Conservation (phyloP, 257 asterid genomes). For the Avicennia marina region DNA sequence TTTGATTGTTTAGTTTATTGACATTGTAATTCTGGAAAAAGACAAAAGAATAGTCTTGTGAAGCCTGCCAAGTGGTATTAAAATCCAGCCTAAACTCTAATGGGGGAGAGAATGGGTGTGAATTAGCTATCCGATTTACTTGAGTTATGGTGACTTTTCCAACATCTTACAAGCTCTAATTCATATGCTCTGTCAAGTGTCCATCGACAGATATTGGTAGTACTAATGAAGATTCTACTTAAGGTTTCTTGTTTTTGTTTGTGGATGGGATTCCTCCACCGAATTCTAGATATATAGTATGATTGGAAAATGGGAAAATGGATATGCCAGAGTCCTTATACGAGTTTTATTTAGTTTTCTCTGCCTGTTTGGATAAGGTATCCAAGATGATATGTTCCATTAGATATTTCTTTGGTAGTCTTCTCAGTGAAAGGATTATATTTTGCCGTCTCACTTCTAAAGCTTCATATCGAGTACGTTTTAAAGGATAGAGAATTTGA, state of each 20-base stretch:
- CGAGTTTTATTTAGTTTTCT: no score
- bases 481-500: neutral
- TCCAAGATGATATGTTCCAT: neutral
- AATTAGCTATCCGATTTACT: neutral
- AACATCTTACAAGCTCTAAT: no score
- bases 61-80: no score
- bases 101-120: no score
- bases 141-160: neutral
- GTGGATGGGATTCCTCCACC: neutral
- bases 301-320: neutral
- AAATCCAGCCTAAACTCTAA: no score
- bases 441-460: neutral
- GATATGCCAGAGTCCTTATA: neutral
- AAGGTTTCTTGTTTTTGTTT: no score
- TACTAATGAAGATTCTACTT: slow-evolving; percentile 1
- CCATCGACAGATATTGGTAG: neutral
- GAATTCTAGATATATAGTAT: neutral
- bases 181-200: neutral
- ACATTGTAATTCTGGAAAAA: neutral
- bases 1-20: neutral
- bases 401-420: neutral
- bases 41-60: no score
- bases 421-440: neutral
- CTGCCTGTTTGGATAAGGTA: neutral
- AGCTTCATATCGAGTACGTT: neutral